These are phyloP conservation scores for Trichoderma semiorbis DNA, from an alignment of 2,329 filamentous ascomycete genomes.

Conservation along the genomic window DNA sequence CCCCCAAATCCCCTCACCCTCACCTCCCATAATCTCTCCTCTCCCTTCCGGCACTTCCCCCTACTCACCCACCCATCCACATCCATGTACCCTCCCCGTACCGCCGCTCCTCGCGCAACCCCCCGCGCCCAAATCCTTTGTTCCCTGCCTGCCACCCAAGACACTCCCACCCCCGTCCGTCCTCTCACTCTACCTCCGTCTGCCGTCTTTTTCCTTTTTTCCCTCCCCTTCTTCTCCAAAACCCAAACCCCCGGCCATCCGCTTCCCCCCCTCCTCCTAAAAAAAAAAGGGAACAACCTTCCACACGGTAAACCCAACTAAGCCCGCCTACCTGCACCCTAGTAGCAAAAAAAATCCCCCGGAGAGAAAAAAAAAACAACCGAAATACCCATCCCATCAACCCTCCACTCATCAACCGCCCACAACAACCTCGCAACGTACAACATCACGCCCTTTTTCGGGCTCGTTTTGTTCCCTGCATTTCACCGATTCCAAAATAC, in stretches of 20 bases:
- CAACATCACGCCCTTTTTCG: conserved; percentile 53
- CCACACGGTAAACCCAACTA: neutral
- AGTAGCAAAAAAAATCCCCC: neutral
- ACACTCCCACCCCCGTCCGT: neutral
- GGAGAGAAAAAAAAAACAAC: neutral
- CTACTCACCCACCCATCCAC: neutral
- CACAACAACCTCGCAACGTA: conserved; percentile 27
- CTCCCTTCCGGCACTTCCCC: neutral
- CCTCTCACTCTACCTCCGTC: neutral
- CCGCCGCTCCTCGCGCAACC: neutral
- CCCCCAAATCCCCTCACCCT: neutral
- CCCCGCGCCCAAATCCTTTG: neutral
- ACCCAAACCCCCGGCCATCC: conserved; percentile 10
- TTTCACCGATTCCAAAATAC: conserved; percentile 35
- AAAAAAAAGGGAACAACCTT: neutral
- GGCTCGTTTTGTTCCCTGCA: conserved; percentile 59
- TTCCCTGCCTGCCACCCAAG: neutral
- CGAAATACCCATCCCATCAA: conserved; percentile 15
- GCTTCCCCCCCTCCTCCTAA: neutral
- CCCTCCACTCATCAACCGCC: conserved; percentile 34
- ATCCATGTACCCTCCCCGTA: neutral
- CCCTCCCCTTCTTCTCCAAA: neutral
- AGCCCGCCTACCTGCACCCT: neutral
- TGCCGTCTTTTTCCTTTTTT: neutral
- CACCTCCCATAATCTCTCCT: neutral